Conservation (phyloP, 1,284 basidiomycete species). For the Jaminaea rosea region DNA sequence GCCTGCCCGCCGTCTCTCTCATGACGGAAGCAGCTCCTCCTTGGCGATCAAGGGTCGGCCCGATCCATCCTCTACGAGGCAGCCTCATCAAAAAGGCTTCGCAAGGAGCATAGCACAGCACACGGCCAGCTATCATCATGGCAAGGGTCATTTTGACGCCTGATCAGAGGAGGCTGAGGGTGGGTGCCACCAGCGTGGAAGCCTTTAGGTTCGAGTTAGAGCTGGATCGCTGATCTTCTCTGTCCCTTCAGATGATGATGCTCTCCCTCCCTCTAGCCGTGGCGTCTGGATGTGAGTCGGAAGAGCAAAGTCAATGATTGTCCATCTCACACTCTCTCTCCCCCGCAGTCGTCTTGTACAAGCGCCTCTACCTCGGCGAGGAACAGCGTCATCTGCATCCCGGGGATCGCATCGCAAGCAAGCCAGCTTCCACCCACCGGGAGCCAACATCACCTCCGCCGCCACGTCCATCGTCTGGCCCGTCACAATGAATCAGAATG, state of each 20-base stretch:
- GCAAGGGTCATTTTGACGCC: slow-evolving; percentile 17
- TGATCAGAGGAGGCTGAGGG: slow-evolving; percentile 20
- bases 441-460: no score
- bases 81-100: no score
- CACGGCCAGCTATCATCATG: no score
- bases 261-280: slow-evolving; percentile 20
- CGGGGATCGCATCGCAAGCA: not conserved
- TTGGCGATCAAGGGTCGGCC: no score
- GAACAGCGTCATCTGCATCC: slow-evolving; percentile 26
- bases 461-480: no score
- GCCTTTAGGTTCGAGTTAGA: not conserved
- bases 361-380: slow-evolving; percentile 35
- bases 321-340: not conserved
- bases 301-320: not conserved
- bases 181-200: slow-evolving; percentile 8
- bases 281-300: slow-evolving; percentile 8
- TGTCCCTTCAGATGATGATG: slow-evolving; percentile 17
- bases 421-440: no score
- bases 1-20: no score
- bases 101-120: no score
- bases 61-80: no score
- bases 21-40: no score
- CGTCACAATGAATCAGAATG: no score
- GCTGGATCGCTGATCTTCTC: not conserved
- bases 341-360: slow-evolving; percentile 29